Conservation (phyloP, 2,329 filamentous ascomycete genomes). For the Pyrenochaeta sp. region DNA sequence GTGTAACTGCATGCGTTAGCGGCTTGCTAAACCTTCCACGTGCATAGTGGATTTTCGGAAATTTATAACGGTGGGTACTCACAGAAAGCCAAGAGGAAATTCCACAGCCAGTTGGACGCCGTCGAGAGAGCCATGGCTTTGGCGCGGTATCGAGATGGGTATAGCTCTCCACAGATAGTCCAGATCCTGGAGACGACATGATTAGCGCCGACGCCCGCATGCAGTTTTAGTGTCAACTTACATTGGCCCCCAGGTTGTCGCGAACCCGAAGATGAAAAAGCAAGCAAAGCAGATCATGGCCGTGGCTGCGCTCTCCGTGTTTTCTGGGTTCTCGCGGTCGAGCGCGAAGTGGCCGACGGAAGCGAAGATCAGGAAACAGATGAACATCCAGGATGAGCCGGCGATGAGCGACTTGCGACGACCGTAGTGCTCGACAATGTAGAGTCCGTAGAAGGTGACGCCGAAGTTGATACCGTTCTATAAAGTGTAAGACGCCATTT, state of each 20-base stretch:
- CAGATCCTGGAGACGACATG: conserved; percentile 59
- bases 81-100: conserved; percentile 65
- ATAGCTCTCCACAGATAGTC: conserved; percentile 71
- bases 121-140: conserved; percentile 53
- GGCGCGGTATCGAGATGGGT: conserved; percentile 62
- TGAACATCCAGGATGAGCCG: conserved; percentile 56
- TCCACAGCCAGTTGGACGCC: conserved; percentile 53
- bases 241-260: conserved; percentile 73
- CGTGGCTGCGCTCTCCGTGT: conserved; percentile 48
- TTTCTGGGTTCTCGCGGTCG: conserved; percentile 38
- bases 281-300: conserved; percentile 72
- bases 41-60: conserved; percentile 32
- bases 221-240: conserved; percentile 47
- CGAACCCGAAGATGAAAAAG: conserved; percentile 70
- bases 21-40: conserved; percentile 52
- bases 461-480: conserved; percentile 55
- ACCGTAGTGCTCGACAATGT: conserved; percentile 55
- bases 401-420: conserved; percentile 54
- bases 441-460: conserved; percentile 54
- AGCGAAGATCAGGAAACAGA: conserved; percentile 65
- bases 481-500: conserved; percentile 1
- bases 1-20: conserved; percentile 82
- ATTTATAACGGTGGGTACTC: background rate
- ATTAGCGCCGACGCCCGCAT: too few species aligned
- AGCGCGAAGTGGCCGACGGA: conserved; percentile 54